Base-by-base conservation (phyloP, 2,329 filamentous ascomycete species). In the Didymellaceae sp. region DNA sequence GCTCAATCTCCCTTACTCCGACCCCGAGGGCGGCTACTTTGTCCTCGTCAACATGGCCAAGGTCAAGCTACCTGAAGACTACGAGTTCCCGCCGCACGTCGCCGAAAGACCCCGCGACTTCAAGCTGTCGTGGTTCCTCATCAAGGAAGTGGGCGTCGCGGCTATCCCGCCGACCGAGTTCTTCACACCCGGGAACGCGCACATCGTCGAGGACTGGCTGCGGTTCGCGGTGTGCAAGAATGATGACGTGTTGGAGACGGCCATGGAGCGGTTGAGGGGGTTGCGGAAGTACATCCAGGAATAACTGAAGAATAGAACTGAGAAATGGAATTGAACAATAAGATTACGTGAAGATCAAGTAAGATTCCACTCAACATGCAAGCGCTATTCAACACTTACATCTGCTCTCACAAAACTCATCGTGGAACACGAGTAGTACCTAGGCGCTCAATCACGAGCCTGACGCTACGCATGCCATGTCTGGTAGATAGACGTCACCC, bases 141-240 rank as follows among this genome's bases (percentile, higher is more conserved):
- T 99, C 75, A 92, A 92, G 72, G 93, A 99, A 78, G 80, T 99
- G 16, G 94, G 94, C 8, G 91, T 99, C 21, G 94, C 94, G 2
- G 92, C 93, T 7, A 97, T 99, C 56, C 94, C 94, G 14, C 94
- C 94, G 0, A 96, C 92, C 0, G 94, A 99, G 74, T 99, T 99
- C 74, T 97, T 97, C 73, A 97, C 93, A 0, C 86, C 90, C 14
- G 77, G 75, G 33, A 96, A 96, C 67, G 85, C 89, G 21, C 85
- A 89, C 65, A 85, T 97, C 62, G 94, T 90, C 0, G 90, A 97
- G 78, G 88, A 97, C 65, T 99, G 95, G 77, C 81, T 99, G 66
- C 82, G 94, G 18, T 97, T 97, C 71, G 94, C 94, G 0, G 91
- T 99, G 1, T 99, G 94, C 79, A 99, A 99, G 80, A 85, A 93